phyloP scores from a whole-genome alignment of 139 green algal species.

The Protoeuglena noctilucae region DNA sequence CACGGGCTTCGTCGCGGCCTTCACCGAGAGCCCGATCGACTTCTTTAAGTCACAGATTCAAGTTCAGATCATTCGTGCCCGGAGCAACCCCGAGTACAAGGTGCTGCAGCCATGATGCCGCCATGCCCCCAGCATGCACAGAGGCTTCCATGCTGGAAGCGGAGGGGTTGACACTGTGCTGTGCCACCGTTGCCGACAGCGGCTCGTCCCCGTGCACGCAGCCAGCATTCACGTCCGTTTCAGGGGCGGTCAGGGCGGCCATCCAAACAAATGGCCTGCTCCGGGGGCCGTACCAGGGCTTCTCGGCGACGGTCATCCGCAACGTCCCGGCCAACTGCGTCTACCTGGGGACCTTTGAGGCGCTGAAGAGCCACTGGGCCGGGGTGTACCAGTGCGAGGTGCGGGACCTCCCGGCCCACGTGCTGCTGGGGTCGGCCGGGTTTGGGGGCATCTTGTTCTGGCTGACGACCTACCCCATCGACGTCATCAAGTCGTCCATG shows the following conservation, averaged over 20 bases:
- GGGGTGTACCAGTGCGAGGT: slow-evolving; percentile 10
- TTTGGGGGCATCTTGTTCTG: slow-evolving; percentile 60
- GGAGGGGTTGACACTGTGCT: too few relatives aligned
- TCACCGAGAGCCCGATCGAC: slow-evolving; percentile 81
- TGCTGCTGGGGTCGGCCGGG: slow-evolving; percentile 1
- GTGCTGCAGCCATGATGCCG: too few relatives aligned
- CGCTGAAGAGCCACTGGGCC: slow-evolving; percentile 50
- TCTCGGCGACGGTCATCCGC: slow-evolving; percentile 63
- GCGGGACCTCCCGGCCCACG: slow-evolving; percentile 9
- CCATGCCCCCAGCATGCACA: too few relatives aligned
- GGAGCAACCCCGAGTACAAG: neutral
- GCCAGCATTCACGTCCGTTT: slow-evolving; percentile 63
- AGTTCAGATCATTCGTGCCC: slow-evolving; percentile 68
- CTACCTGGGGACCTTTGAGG: slow-evolving; percentile 88
- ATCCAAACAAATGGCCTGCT: slow-evolving; percentile 48
- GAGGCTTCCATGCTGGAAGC: too few relatives aligned
- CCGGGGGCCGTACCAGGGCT: slow-evolving; percentile 68
- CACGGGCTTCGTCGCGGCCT: slow-evolving; percentile 66
- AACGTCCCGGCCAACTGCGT: slow-evolving; percentile 80
- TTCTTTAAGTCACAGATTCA: slow-evolving; percentile 95
- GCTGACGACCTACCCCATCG: slow-evolving; percentile 72
- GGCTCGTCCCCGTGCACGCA: too few relatives aligned
- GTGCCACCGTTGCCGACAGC: too few relatives aligned
- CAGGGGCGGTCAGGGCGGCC: slow-evolving; percentile 42
- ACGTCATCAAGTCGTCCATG: slow-evolving; percentile 80